Evolutionary conservation across 176 grass and related monocot species (phyloP).

Genomic region (Eragrostis nindensis): DNA sequence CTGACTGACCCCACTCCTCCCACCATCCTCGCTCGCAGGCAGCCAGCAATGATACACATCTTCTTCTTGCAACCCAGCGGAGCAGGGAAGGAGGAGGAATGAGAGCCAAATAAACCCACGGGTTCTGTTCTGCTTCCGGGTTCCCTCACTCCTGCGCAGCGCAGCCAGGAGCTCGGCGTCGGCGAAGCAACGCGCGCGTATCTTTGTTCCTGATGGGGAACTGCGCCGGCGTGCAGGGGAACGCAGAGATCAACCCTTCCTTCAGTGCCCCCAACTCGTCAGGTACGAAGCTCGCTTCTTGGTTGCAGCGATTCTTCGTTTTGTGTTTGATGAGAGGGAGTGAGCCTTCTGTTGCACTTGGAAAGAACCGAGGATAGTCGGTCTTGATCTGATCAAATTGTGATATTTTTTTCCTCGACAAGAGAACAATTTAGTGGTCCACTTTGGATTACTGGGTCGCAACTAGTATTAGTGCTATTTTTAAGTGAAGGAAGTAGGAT

Average conservation of each 20-base stretch:
- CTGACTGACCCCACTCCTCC: slow-evolving; percentile 40
- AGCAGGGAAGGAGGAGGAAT: slow-evolving; percentile 16
- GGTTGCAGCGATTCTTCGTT: slow-evolving; percentile 3
- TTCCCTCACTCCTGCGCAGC: not conserved
- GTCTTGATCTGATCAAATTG: not conserved
- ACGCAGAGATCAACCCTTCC: slow-evolving; percentile 77
- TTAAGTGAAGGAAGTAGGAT: slow-evolving; percentile 1
- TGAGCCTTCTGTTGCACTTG: not conserved
- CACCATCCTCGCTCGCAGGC: slow-evolving; percentile 45
- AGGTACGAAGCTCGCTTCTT: slow-evolving; percentile 41
- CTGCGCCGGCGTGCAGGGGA: slow-evolving; percentile 63
- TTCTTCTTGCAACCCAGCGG: slow-evolving; percentile 27
- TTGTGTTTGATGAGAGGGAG: not conserved
- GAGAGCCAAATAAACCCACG: slow-evolving; percentile 15
- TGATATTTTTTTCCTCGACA: not conserved
- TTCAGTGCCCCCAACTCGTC: slow-evolving; percentile 61
- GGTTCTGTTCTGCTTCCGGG: not conserved
- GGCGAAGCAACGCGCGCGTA: not conserved
- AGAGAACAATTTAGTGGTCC: not conserved
- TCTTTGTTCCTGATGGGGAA: slow-evolving; percentile 59
- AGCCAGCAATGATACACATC: slow-evolving; percentile 42
- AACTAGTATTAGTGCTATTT: not conserved
- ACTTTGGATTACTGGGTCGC: not conserved
- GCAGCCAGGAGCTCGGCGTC: not conserved
- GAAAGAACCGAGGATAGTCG: not conserved